phyloP scores from a whole-genome alignment of 768 basidiomycete species.

The Rhodocollybia butyracea region DNA sequence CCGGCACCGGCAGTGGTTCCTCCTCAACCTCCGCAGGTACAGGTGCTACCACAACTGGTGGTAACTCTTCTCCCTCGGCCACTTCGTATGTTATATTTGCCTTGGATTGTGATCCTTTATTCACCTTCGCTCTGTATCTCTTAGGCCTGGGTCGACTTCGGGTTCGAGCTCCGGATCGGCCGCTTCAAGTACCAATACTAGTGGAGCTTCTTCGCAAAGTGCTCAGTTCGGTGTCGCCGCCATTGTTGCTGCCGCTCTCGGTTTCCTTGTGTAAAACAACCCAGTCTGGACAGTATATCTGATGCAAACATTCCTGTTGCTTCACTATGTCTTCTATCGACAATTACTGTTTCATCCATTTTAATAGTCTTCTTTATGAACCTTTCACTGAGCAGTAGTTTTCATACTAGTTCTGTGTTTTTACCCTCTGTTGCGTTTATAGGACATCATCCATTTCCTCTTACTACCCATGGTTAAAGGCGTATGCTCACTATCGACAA shows the following conservation, averaged over 20 bases:
- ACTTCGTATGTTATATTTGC: not conserved
- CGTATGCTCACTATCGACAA: not conserved
- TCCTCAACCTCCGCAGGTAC: slow-evolving; percentile 12
- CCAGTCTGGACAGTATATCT: not conserved
- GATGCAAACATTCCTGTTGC: not conserved
- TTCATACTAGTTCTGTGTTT: not conserved
- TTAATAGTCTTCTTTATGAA: slow-evolving; percentile 7
- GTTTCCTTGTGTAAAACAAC: slow-evolving; percentile 34
- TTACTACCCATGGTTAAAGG: slow-evolving; percentile 6
- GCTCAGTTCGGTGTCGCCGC: slow-evolving; percentile 39
- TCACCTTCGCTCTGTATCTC: not conserved
- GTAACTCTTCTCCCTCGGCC: slow-evolving; percentile 9
- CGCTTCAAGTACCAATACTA: slow-evolving; percentile 16
- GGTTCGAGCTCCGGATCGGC: too few relatives aligned
- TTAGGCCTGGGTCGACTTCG: too few relatives aligned
- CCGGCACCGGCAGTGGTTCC: slow-evolving; percentile 15
- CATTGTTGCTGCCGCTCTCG: slow-evolving; percentile 37
- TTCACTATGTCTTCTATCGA: slow-evolving; percentile 6
- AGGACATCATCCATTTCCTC: not conserved
- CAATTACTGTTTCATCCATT: not conserved
- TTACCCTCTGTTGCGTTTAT: not conserved
- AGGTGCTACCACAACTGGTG: slow-evolving; percentile 10
- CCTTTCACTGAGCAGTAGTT: slow-evolving; percentile 1
- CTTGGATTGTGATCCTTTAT: not conserved
- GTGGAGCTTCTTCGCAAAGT: slow-evolving; percentile 26